These are phyloP conservation scores for Rubia peregrina DNA, from an alignment of 305 asterid species.

Conservation along the genomic window DNA sequence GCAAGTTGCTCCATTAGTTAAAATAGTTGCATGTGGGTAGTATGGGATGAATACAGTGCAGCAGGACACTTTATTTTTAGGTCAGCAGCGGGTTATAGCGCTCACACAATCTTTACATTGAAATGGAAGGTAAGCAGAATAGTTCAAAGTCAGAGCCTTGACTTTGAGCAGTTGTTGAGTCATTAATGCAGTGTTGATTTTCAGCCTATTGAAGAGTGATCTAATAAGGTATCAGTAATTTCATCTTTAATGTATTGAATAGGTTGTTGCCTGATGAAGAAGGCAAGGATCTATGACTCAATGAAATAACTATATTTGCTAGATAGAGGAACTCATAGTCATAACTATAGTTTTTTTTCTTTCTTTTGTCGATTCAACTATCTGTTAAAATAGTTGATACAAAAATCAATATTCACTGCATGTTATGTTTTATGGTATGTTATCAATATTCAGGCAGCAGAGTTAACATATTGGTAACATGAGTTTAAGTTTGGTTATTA, in stretches of 20 bases:
- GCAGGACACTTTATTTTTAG: neutral
- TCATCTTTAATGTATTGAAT: too few species aligned
- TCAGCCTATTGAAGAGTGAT: too few species aligned
- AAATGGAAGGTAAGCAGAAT: neutral
- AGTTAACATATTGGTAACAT: neutral
- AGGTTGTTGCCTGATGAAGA: neutral
- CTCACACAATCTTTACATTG: neutral
- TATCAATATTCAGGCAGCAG: too few species aligned
- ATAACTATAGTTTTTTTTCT: too few species aligned
- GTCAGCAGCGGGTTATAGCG: too few species aligned
- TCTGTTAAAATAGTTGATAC: too few species aligned
- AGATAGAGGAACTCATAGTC: too few species aligned
- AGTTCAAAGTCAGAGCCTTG: neutral
- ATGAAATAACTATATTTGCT: too few species aligned
- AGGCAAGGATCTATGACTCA: neutral
- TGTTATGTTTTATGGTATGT: neutral
- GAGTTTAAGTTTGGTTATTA: neutral
- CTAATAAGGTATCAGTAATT: too few species aligned
- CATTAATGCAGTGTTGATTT: neutral
- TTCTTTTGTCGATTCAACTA: too few species aligned
- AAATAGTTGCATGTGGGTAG: neutral
- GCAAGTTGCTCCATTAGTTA: slow-evolving; percentile 4
- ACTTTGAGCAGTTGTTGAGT: neutral
- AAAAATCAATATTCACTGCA: too few species aligned
- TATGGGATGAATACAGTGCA: neutral